Evolutionary conservation across 2,329 filamentous ascomycete species (phyloP).

Genomic region (Monilinia aucupariae): DNA sequence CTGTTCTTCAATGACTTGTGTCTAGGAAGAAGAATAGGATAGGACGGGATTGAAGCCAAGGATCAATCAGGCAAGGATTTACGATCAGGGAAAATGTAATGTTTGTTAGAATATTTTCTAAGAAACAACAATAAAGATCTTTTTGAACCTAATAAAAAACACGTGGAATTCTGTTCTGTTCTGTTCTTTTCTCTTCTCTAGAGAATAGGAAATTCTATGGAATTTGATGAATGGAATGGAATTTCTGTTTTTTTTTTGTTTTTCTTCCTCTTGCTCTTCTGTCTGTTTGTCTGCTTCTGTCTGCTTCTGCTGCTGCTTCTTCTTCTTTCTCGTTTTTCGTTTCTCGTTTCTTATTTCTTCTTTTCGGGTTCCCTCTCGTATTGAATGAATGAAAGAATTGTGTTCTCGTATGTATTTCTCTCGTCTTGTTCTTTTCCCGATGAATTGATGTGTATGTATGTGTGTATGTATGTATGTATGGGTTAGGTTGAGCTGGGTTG

Average conservation of each 20-base stretch:
- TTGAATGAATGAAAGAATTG: background rate
- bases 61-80: slow-evolving; percentile 18
- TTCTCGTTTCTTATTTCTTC: background rate
- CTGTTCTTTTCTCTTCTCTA: background rate
- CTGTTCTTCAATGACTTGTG: slow-evolving; percentile 20
- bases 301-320: background rate
- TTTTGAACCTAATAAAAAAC: slow-evolving; percentile 13
- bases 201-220: slow-evolving; percentile 14
- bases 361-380: background rate
- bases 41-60: slow-evolving; percentile 12
- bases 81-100: slow-evolving; percentile 15
- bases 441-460: background rate
- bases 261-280: background rate
- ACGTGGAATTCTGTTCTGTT: slow-evolving; percentile 7
- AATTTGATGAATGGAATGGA: slow-evolving; percentile 1
- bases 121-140: slow-evolving; percentile 11
- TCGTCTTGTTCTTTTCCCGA: slow-evolving; percentile 11
- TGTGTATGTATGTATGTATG: too few relatives aligned
- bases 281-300: background rate
- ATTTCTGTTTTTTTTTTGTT: slow-evolving; percentile 2
- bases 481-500: background rate
- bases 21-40: background rate
- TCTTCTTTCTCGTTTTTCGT: background rate
- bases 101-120: slow-evolving; percentile 11
- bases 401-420: background rate